Conservation (phyloP, 306 rosid genomes). For the Malus orientalis region DNA sequence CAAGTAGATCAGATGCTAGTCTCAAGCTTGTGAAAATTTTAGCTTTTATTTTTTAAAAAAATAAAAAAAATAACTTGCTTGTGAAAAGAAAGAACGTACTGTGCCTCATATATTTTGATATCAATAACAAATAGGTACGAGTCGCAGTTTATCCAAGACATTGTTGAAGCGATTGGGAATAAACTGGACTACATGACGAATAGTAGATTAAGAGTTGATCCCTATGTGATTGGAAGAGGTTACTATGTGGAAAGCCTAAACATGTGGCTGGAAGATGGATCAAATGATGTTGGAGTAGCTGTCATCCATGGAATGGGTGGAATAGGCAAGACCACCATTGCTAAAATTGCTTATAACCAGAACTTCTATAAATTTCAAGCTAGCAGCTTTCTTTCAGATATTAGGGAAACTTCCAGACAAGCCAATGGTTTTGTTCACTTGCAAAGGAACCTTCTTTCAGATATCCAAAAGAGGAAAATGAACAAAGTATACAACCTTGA, state of each 20-base stretch:
- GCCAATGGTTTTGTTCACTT: not conserved
- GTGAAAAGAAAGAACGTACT: not conserved
- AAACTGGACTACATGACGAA: not conserved
- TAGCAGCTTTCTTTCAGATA: not conserved
- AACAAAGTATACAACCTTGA: not conserved
- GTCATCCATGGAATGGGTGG: not conserved
- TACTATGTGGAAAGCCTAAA: not conserved
- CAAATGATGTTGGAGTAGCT: not conserved
- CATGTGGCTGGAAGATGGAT: not conserved
- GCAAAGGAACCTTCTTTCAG: not conserved
- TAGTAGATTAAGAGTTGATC: not conserved
- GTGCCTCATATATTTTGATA: not conserved
- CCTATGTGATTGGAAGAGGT: not conserved
- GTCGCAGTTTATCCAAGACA: not conserved
- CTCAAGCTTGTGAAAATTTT: not conserved
- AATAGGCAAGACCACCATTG: not conserved
- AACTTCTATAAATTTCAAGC: not conserved
- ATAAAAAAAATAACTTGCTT: too few relatives aligned
- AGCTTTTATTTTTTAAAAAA: not conserved
- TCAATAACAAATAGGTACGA: not conserved
- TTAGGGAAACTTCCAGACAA: not conserved
- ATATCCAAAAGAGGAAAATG: not conserved
- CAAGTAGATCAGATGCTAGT: too few relatives aligned
- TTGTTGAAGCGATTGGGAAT: not conserved
- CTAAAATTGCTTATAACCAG: not conserved